Conservation (phyloP, 164 flowering plant genomes). For the Sextonia rubra region DNA sequence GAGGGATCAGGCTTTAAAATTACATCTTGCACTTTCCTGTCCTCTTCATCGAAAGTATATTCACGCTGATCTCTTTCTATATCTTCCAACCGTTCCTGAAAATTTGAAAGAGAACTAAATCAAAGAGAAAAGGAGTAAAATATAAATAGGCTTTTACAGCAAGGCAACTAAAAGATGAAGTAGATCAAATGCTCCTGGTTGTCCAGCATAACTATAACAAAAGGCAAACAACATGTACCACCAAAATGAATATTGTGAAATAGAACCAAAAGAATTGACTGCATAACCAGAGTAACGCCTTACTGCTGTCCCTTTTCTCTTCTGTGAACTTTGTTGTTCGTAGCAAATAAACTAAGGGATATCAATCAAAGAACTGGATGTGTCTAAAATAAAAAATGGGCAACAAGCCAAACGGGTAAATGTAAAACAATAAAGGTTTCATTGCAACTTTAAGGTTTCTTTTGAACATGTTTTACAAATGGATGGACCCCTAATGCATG, state of each 20-base stretch:
- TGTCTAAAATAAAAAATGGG: background rate
- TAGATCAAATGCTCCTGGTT: no score
- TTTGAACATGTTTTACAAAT: background rate
- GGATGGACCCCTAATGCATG: background rate
- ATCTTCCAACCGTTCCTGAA: conserved; percentile 75
- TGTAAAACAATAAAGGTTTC: no score
- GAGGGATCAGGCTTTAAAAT: conserved; percentile 67
- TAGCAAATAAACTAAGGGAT: no score
- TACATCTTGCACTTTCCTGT: conserved; percentile 59
- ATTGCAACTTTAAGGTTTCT: background rate
- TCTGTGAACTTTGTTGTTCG: no score
- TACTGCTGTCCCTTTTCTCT: no score
- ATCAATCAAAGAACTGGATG: background rate
- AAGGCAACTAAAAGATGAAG: no score
- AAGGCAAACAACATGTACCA: no score
- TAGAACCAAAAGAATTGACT: no score
- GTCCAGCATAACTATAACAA: no score
- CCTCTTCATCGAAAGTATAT: conserved; percentile 90
- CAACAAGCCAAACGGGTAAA: background rate
- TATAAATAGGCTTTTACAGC: no score
- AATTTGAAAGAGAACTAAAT: conserved; percentile 5
- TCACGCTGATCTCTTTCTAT: conserved; percentile 88
- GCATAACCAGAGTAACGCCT: no score
- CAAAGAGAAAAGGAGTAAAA: background rate
- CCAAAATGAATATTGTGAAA: no score